Conservation (phyloP, 805 yeast species). For the Ogataea pilisensis region DNA sequence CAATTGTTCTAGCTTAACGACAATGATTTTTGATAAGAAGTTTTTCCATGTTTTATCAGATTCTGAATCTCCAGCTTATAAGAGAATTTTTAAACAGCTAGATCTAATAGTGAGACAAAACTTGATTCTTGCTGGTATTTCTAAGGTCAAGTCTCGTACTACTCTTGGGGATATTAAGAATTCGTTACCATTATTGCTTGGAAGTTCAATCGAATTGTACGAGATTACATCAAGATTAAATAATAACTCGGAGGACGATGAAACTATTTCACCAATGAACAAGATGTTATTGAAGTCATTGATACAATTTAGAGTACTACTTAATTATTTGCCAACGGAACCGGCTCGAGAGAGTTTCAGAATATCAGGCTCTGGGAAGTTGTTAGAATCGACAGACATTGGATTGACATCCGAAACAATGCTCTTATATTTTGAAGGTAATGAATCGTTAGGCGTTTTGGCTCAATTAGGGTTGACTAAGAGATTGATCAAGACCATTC, state of each 20-base stretch:
- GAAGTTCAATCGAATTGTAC: constrained; percentile 50
- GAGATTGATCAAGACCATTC: constrained; percentile 14
- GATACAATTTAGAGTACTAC: constrained; percentile 37
- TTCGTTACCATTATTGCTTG: constrained; percentile 29
- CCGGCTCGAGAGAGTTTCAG: constrained; percentile 9
- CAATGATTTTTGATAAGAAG: constrained; percentile 26
- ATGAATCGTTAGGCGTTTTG: constrained; percentile 38
- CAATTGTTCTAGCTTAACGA: constrained; percentile 28
- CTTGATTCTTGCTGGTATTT: constrained; percentile 12
- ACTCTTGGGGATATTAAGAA: constrained; percentile 10
- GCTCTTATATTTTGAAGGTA: constrained; percentile 39
- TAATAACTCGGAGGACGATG: neutral
- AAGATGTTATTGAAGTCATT: constrained; percentile 37
- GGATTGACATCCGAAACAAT: constrained; percentile 38
- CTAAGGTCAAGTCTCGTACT: constrained; percentile 8
- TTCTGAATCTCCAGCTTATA: constrained; percentile 13
- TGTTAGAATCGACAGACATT: constrained; percentile 28
- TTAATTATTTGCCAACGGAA: constrained; percentile 20
- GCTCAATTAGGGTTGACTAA: constrained; percentile 23
- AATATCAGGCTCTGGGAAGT: constrained; percentile 19
- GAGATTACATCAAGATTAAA: constrained; percentile 58
- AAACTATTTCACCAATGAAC: constrained; percentile 13
- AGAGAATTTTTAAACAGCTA: constrained; percentile 20
- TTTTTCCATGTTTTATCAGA: constrained; percentile 23
- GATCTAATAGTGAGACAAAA: constrained; percentile 17